These are phyloP conservation scores for Eimeria sp. DNA, from an alignment of 169 alveolate species.

Conservation along the genomic window DNA sequence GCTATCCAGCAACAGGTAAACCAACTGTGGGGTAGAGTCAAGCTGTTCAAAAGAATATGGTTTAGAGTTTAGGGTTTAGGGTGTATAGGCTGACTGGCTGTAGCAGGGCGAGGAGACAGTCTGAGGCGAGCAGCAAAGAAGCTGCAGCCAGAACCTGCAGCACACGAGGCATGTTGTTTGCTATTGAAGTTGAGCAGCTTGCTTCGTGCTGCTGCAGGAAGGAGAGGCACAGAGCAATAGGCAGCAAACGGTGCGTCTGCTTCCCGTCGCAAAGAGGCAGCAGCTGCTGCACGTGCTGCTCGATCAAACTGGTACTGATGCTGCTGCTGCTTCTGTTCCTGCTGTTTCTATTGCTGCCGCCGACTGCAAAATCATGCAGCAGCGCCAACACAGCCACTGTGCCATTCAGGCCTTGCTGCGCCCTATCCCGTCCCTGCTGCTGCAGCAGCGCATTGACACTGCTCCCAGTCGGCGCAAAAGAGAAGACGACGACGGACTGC, in stretches of 20 bases:
- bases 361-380: constrained; percentile 33
- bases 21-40: background rate
- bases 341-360: constrained; percentile 69
- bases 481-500: constrained; percentile 11
- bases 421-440: constrained; percentile 41
- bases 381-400: constrained; percentile 2
- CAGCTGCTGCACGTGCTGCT: constrained; percentile 58
- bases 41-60: background rate
- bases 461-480: background rate
- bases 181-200: background rate
- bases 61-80: constrained; percentile 44
- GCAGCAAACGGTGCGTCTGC: constrained; percentile 18
- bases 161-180: background rate
- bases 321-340: constrained; percentile 41
- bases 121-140: constrained; percentile 23
- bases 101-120: constrained; percentile 45
- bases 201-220: background rate
- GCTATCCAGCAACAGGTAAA: background rate
- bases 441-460: constrained; percentile 13
- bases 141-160: constrained; percentile 8
- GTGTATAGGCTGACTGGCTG: constrained; percentile 11
- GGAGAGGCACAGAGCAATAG: constrained; percentile 29
- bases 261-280: constrained; percentile 6
- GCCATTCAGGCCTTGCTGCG: constrained; percentile 23
- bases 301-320: background rate